Base-by-base conservation (phyloP, 1,284 basidiomycete species). In the Boletellus deceptivus region DNA sequence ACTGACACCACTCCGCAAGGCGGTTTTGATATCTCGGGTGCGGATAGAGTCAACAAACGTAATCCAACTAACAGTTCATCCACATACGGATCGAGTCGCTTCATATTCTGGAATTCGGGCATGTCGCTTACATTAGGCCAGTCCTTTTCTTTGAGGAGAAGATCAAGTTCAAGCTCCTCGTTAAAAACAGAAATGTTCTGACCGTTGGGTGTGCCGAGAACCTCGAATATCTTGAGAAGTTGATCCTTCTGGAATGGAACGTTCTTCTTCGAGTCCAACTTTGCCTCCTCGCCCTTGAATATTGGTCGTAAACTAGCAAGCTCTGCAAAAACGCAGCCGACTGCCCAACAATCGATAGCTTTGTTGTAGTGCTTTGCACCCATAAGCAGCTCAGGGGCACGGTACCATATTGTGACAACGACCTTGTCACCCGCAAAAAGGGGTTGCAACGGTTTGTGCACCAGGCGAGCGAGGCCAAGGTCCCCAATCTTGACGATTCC, bases 391-490 rank as follows among this genome's bases (percentile, higher is more conserved):
- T 99, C 96, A 0, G 96, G 96, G 3, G 94, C 93, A 42, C 96
- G 88, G 64, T 99, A 99, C 96, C 96, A 99, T 61, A 99, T 98
- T 0, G 97, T 99, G 3, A 99, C 97, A 33, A 99, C 97, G 11
- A 99, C 95, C 68, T 98, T 98, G 74, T 99, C 96, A 18, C 93
- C 93, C 1, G 84, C 82, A 68, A 91, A 84, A 2, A 97, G 75
- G 0, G 91, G 86, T 62, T 94, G 91, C 0, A 97, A 75, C 3
- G 94, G 94, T 49, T 89, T 83, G 57, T 89, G 84, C 46, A 89
- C 86, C 7, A 98, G 77, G 35, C 97, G 82, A 0, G 97, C 97
- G 7, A 99, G 80, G 31, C 97, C 97, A 1, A 99, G 75, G 70
- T 99, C 97, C 16, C 95, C 97, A 46, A 99, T 98, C 72, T 99